A percentile compares a stretch with the other conserved stretches of the same genome.
Evolutionary conservation across 2,329 filamentous ascomycete genomes (phyloP).

Genomic region (Colletotrichum truncatum): DNA sequence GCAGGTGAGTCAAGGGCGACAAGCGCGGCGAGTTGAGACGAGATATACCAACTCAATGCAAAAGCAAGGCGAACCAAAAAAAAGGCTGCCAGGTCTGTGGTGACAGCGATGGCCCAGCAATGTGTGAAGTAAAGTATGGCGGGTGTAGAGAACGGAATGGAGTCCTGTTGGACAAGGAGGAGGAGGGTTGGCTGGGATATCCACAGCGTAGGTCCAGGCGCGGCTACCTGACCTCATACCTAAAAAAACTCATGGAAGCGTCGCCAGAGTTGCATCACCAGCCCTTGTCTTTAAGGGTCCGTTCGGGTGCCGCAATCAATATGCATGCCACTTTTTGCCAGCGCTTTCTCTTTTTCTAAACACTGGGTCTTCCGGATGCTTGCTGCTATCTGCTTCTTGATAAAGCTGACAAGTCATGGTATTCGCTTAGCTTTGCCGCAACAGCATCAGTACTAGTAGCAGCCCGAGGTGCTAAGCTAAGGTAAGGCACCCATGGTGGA

Average conservation of each 20-base stretch:
- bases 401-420: no score
- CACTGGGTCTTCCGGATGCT: no score
- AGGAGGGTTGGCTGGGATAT: neutral
- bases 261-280: slow-evolving; percentile 11
- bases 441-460: neutral
- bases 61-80: slow-evolving; percentile 3
- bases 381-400: no score
- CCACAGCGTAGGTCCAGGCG: slow-evolving; percentile 3
- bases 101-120: slow-evolving; percentile 9
- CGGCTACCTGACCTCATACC: slow-evolving; percentile 20
- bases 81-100: neutral
- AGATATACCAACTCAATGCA: neutral
- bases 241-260: neutral
- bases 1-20: neutral
- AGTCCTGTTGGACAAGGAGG: neutral
- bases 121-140: neutral
- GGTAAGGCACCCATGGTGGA: slow-evolving; percentile 10
- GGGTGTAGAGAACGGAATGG: no score
- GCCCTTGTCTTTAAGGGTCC: neutral
- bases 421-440: neutral
- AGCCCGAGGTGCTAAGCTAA: neutral
- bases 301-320: neutral
- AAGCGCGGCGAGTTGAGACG: neutral
- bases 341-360: no score
- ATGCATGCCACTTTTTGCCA: no score